Percentiles rank a stretch among this genome's conserved stretches.
Conservation (phyloP, 768 basidiomycete species). For the Coprinopsis strossmayeri region DNA sequence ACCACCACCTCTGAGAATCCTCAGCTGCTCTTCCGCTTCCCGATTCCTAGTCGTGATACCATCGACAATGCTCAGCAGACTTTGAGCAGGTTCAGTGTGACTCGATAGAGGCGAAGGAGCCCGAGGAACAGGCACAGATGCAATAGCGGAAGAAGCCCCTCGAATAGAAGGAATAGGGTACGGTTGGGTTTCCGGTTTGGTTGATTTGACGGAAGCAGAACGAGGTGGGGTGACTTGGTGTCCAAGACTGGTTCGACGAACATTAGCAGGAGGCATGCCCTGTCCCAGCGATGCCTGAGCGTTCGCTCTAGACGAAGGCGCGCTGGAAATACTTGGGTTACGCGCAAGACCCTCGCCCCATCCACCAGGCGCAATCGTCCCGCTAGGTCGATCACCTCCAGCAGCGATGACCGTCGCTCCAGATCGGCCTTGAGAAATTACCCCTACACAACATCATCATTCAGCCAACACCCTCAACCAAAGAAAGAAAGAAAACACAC, state of each 20-base stretch:
- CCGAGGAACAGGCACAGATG: neutral
- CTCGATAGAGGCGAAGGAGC: slow-evolving; percentile 2
- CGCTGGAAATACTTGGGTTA: slow-evolving; percentile 22
- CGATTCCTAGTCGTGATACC: slow-evolving; percentile 36
- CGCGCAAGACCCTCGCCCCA: slow-evolving; percentile 21
- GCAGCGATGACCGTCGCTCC: slow-evolving; percentile 15
- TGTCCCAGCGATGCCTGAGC: too few species aligned
- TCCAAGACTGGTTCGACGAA: slow-evolving; percentile 1
- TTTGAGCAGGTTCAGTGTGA: slow-evolving; percentile 15
- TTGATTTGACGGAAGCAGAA: neutral
- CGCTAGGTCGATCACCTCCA: slow-evolving; percentile 17
- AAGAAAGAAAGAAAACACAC: neutral
- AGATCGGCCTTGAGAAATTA: slow-evolving; percentile 5
- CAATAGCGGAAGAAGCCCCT: slow-evolving; percentile 3
- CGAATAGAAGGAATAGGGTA: slow-evolving; percentile 5
- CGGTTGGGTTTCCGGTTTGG: neutral
- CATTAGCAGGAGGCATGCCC: slow-evolving; percentile 9
- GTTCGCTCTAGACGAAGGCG: too few species aligned
- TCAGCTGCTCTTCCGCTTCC: slow-evolving; percentile 17
- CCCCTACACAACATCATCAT: neutral
- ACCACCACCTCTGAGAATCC: slow-evolving; percentile 14
- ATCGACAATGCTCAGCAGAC: slow-evolving; percentile 67
- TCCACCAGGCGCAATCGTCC: slow-evolving; percentile 17
- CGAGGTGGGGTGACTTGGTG: neutral
- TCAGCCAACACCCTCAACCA: neutral